phyloP scores from a whole-genome alignment of 2,329 filamentous ascomycete genomes.

The Ceratocystis harringtonii region DNA sequence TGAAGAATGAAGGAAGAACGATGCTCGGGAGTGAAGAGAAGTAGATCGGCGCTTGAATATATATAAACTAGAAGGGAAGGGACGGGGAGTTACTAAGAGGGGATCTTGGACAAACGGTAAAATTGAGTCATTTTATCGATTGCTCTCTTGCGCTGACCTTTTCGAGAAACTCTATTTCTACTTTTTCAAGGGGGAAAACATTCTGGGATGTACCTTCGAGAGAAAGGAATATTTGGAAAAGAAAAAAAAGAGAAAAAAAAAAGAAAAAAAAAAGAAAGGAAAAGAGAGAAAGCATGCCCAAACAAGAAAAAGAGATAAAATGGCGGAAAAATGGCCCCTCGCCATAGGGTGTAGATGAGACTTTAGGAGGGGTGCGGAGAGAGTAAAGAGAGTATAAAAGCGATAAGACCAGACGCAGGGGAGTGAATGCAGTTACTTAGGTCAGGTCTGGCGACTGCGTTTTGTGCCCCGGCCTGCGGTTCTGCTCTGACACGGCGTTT shows the following conservation, averaged over 20 bases:
- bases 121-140: not conserved
- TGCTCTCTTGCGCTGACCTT: not conserved
- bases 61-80: not conserved
- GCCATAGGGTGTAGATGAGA: no score
- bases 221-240: not conserved
- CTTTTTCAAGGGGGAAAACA: not conserved
- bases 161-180: not conserved
- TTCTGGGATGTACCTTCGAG: not conserved
- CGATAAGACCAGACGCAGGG: no score
- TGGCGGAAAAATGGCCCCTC: no score
- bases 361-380: no score
- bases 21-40: not conserved
- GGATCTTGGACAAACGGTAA: not conserved
- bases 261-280: not conserved
- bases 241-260: not conserved
- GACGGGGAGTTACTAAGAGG: not conserved
- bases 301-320: not conserved
- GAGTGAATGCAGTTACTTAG: no score
- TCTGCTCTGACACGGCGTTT: no score
- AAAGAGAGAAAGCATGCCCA: not conserved
- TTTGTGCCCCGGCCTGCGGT: no score
- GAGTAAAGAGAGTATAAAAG: no score
- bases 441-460: no score
- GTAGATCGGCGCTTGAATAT: constrained; percentile 1
- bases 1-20: not conserved